Evolutionary conservation across 352 stramenopile species (phyloP).

Genomic region (Phytophthora citrophthora): DNA sequence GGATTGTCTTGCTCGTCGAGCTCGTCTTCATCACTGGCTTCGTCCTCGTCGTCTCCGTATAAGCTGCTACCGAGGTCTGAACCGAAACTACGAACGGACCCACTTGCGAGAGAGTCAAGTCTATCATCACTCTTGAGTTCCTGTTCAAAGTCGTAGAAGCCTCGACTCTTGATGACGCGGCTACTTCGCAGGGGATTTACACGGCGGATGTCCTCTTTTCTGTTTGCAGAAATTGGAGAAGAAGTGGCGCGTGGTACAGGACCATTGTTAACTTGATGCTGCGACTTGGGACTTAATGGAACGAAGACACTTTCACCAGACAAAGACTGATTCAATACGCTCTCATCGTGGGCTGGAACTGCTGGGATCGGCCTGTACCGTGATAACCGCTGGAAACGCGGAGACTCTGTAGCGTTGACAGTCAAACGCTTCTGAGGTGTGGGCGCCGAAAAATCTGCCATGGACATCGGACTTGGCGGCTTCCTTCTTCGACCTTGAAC

Average conservation of each 20-base stretch:
- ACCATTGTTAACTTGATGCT: slow-evolving; percentile 19
- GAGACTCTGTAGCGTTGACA: slow-evolving; percentile 38
- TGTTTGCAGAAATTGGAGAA: slow-evolving; percentile 35
- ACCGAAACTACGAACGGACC: slow-evolving; percentile 24
- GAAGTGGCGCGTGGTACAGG: slow-evolving; percentile 40
- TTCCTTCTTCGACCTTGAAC: slow-evolving; percentile 29
- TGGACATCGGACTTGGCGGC: slow-evolving; percentile 61
- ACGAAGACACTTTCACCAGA: slow-evolving; percentile 77
- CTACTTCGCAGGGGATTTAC: slow-evolving; percentile 50
- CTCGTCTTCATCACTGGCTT: slow-evolving; percentile 28
- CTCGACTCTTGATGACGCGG: slow-evolving; percentile 78
- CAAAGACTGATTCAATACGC: slow-evolving; percentile 63
- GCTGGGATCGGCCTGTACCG: slow-evolving; percentile 34
- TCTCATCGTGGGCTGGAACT: slow-evolving; percentile 30
- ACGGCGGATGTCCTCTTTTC: slow-evolving; percentile 16
- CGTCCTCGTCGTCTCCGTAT: slow-evolving; percentile 32
- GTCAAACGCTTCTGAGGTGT: slow-evolving; percentile 34
- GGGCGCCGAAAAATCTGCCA: slow-evolving; percentile 60
- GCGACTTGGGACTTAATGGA: slow-evolving; percentile 46
- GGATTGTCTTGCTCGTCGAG: slow-evolving; percentile 14
- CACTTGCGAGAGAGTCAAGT: slow-evolving; percentile 18
- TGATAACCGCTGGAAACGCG: slow-evolving; percentile 50
- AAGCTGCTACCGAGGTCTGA: slow-evolving; percentile 32
- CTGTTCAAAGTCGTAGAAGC: slow-evolving; percentile 72
- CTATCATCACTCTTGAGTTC: slow-evolving; percentile 27